These are phyloP conservation scores for Calophaca sinica DNA, from an alignment of 306 rosid genomes.

Conservation along the genomic window DNA sequence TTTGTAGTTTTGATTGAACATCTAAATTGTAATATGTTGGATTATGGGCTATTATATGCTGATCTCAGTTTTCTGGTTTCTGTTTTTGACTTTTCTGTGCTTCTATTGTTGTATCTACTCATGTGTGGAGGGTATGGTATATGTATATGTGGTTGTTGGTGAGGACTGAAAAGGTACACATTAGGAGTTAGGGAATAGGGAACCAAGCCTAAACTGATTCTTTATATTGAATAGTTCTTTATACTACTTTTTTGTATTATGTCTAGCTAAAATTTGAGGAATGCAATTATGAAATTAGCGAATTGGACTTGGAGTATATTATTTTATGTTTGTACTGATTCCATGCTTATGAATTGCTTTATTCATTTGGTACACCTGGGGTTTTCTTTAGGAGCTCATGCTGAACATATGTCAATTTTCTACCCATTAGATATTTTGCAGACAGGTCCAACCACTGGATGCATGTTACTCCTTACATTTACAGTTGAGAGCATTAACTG, in stretches of 20 bases:
- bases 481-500: constrained; percentile 15
- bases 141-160: not conserved
- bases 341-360: constrained; percentile 1
- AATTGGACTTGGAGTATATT: constrained; percentile 10
- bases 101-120: constrained; percentile 9
- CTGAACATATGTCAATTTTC: constrained; percentile 14
- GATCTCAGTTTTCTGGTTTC: constrained; percentile 21
- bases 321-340: constrained; percentile 15
- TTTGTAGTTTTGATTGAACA: constrained; percentile 17
- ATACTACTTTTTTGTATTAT: not conserved
- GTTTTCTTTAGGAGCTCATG: constrained; percentile 30
- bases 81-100: not conserved
- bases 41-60: not conserved
- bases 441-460: constrained; percentile 27
- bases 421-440: constrained; percentile 21
- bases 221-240: not conserved
- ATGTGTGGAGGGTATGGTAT: constrained; percentile 7
- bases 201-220: constrained; percentile 27
- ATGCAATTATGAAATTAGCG: constrained; percentile 22
- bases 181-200: constrained; percentile 27
- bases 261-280: constrained; percentile 30
- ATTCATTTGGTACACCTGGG: constrained; percentile 21
- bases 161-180: constrained; percentile 9
- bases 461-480: constrained; percentile 21
- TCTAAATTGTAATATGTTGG: constrained; percentile 4